Conservation (phyloP, 2,329 filamentous ascomycete species). For the Claviceps sp. region DNA sequence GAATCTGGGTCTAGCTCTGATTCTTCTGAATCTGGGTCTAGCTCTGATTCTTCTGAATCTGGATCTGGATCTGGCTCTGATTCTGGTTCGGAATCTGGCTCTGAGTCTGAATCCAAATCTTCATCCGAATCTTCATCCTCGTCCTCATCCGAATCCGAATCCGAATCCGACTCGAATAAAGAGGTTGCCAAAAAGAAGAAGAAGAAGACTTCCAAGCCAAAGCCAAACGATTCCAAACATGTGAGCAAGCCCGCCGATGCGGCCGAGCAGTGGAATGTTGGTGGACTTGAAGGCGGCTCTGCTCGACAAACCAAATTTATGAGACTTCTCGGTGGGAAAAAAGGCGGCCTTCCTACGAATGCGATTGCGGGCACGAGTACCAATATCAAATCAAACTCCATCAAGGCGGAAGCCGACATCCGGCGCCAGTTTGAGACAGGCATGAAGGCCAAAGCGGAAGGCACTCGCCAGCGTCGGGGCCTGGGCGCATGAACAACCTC, state of each 20-base stretch:
- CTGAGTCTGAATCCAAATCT: no score
- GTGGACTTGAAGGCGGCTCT: slow-evolving; percentile 35
- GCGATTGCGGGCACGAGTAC: not conserved
- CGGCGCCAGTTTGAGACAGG: slow-evolving; percentile 44
- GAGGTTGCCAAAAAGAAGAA: not conserved
- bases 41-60: no score
- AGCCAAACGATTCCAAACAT: slow-evolving; percentile 4
- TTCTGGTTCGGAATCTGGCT: no score
- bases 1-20: no score
- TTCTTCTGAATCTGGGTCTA: no score
- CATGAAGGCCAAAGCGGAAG: slow-evolving; percentile 42
- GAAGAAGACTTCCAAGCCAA: not conserved
- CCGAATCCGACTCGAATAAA: not conserved
- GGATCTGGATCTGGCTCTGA: no score
- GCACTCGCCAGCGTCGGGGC: slow-evolving; percentile 34
- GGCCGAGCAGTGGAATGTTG: slow-evolving; percentile 39
- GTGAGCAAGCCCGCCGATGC: slow-evolving; percentile 12
- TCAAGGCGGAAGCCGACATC: slow-evolving; percentile 36
- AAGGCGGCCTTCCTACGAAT: slow-evolving; percentile 19
- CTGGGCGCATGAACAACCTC: slow-evolving; percentile 31
- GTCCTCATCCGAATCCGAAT: not conserved
- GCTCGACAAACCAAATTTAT: slow-evolving; percentile 43
- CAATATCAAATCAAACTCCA: slow-evolving; percentile 13
- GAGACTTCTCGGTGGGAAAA: slow-evolving; percentile 40
- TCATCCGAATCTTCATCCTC: no score